Evolutionary conservation across 1,284 basidiomycete species (phyloP), one percentile per base, ranked within the genome.

Genomic region (Ganoderma boninense): DNA sequence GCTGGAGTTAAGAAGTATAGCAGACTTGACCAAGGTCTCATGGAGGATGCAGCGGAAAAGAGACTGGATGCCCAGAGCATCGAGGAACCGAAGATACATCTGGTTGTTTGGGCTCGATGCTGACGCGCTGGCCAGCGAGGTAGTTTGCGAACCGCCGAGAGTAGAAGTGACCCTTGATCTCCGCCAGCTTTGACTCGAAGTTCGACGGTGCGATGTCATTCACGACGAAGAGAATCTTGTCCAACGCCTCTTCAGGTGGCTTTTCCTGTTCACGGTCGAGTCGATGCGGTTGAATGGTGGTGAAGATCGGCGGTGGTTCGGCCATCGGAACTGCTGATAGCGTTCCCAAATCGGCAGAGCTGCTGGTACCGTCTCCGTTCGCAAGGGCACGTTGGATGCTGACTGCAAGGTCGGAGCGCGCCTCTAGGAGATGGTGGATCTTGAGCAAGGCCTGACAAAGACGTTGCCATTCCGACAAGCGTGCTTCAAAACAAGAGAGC

Each of bases 71-170:
- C 92, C 88, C 74, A 99, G 82, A 1, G 92, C 90, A 69, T 98
- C 95, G 68, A 99, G 84, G 80, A 99, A 95, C 71, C 96, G 93
- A 73, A 98, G 90, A 81, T 99, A 99, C 43, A 99, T 90, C 61
- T 91, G 89, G 77, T 99, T 98, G 78, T 99, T 99, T 99, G 64
- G 96, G 96, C 83, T 99, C 98, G 70, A 95, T 94, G 82, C 93
- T 95, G 81, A 99, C 92, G 62, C 98, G 95, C 79, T 99, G 95
- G 76, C 97, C 95, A 38, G 99, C 96, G 59, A 99, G 89, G 82
- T 99, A 99, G 80, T 97, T 93, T 52, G 98, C 97, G 79, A 99
- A 98, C 98, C 98, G 99, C 69, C 94, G 89, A 49, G 97, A 90
- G 78, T 96, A 91, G 81, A 97, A 97, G 68, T 93, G 84, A 64